Conservation (phyloP, 2,329 filamentous ascomycete genomes). For the Cercospora zeina region DNA sequence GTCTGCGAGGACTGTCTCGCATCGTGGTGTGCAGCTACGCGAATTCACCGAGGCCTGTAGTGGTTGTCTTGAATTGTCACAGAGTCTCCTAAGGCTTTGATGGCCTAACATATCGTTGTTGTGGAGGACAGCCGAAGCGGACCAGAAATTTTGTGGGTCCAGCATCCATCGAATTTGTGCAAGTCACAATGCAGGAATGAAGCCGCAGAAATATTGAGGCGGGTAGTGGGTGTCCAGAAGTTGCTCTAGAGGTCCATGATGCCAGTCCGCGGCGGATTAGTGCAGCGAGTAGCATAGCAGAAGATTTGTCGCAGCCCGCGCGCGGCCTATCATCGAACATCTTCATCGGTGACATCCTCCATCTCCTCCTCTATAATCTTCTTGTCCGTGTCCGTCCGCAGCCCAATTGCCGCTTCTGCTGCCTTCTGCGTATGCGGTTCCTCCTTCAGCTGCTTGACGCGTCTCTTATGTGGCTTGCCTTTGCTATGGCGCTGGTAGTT, state of each 20-base stretch:
- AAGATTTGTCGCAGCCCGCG: background rate
- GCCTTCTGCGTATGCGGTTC: constrained; percentile 84
- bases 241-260: background rate
- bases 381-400: constrained; percentile 67
- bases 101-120: background rate
- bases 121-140: background rate
- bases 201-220: background rate
- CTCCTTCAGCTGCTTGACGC: constrained; percentile 77
- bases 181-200: background rate
- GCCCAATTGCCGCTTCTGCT: constrained; percentile 75
- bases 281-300: background rate
- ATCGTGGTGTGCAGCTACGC: background rate
- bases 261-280: too few species aligned
- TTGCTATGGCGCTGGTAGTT: constrained; percentile 74
- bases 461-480: constrained; percentile 93
- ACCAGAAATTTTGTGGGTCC: background rate
- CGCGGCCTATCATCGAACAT: constrained; percentile 23
- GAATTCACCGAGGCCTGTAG: background rate
- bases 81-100: background rate
- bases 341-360: constrained; percentile 32
- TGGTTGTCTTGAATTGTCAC: background rate
- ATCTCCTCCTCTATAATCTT: constrained; percentile 35
- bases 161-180: background rate
- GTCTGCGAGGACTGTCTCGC: constrained; percentile 1
- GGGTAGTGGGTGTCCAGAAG: background rate